Percentiles rank a stretch among this genome's conserved stretches.
Evolutionary conservation across 2,329 filamentous ascomycete genomes (phyloP).

Genomic region (Pseudogymnoascus sp.): DNA sequence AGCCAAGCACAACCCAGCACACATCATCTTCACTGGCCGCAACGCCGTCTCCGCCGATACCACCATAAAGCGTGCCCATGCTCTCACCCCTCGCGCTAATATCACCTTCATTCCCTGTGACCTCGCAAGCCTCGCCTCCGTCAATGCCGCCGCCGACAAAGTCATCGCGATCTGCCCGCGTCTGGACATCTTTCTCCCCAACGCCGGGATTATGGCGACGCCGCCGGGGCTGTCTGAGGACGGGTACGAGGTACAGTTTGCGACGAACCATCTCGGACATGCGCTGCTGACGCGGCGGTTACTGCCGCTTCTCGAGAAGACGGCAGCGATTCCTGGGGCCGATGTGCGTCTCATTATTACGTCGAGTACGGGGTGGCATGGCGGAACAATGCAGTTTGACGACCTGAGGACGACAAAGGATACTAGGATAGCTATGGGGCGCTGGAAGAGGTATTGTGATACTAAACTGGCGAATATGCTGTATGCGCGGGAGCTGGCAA

Average conservation of each 20-base stretch:
- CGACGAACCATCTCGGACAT: conserved; percentile 42
- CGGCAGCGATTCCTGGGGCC: conserved; percentile 15
- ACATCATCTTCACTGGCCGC: conserved; percentile 33
- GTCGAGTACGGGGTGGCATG: conserved; percentile 14
- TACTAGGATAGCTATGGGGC: conserved; percentile 18
- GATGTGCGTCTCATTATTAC: conserved; percentile 20
- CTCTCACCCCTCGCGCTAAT: conserved; percentile 18
- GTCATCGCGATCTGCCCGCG: conserved; percentile 30
- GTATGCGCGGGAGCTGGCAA: conserved; percentile 34
- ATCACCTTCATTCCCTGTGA: conserved; percentile 36
- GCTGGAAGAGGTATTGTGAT: conserved; percentile 35
- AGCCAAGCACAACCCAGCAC: conserved; percentile 33
- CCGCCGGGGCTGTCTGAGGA: conserved; percentile 33
- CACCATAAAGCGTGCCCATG: conserved; percentile 33
- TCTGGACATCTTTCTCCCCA: conserved; percentile 39
- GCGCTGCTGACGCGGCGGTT: conserved; percentile 36
- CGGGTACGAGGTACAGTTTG: conserved; percentile 43
- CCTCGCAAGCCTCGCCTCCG: conserved; percentile 36
- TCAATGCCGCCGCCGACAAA: conserved; percentile 33
- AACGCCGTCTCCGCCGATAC: conserved; percentile 30
- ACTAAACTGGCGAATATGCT: conserved; percentile 42
- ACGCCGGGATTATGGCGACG: conserved; percentile 38
- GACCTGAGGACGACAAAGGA: conserved; percentile 23
- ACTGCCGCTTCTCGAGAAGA: conserved; percentile 27
- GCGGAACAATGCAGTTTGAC: conserved; percentile 26